A percentile compares a stretch with the other conserved stretches of the same genome.
These are phyloP conservation scores for Mortierella sp. DNA, from an alignment of 371 early-diverging fungal species.

Conservation along the genomic window DNA sequence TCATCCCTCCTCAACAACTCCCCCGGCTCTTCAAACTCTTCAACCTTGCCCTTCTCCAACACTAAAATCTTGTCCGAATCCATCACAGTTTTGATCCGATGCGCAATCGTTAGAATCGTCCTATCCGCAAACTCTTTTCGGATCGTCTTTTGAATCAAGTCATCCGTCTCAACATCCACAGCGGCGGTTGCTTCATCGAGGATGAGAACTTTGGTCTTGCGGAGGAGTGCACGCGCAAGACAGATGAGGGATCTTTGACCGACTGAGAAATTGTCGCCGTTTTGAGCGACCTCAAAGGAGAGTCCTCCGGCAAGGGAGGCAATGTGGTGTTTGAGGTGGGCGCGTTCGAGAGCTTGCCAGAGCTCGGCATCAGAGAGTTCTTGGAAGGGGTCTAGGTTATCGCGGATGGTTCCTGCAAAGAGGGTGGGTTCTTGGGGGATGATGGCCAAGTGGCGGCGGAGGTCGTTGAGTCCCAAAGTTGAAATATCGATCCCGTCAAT, in stretches of 20 bases:
- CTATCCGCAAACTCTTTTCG: neutral
- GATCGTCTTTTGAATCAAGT: neutral
- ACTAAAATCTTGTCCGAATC: conserved; percentile 6
- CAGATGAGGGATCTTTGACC: conserved; percentile 91
- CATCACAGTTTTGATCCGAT: conserved; percentile 1
- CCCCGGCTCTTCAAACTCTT: neutral
- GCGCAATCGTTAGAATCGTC: neutral
- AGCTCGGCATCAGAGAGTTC: conserved; percentile 72
- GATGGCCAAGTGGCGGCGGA: conserved; percentile 80
- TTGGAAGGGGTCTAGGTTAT: conserved; percentile 79
- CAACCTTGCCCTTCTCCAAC: neutral
- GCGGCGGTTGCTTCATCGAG: neutral
- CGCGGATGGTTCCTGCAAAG: conserved; percentile 79
- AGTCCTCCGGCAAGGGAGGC: conserved; percentile 32
- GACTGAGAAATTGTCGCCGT: conserved; percentile 82
- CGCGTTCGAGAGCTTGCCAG: conserved; percentile 76
- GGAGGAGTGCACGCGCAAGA: conserved; percentile 85
- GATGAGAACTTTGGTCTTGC: conserved; percentile 64
- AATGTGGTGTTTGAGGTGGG: conserved; percentile 68
- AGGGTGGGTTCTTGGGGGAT: conserved; percentile 85
- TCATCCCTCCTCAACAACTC: neutral
- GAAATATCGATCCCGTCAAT: conserved; percentile 79
- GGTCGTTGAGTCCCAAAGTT: conserved; percentile 70
- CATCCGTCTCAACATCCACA: neutral
- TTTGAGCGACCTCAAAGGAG: conserved; percentile 62